Base-by-base conservation (phyloP, 1,284 basidiomycete species). In the Cryptococcus floricola region DNA sequence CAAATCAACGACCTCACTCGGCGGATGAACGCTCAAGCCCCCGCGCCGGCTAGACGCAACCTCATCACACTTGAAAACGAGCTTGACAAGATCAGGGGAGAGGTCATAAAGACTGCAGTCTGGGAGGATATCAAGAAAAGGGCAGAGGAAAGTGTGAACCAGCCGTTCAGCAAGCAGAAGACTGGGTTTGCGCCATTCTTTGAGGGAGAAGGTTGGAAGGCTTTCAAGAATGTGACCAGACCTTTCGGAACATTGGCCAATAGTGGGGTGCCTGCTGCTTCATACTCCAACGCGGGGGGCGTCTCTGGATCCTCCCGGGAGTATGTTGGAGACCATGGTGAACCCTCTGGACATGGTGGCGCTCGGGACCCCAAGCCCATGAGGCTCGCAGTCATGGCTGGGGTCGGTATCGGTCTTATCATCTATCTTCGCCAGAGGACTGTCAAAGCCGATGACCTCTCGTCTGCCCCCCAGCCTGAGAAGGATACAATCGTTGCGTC, bases 11-110 rank as follows among this genome's bases (percentile, higher is more conserved):
- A 82, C 10, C 77, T 87, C 7, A 85, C 91, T 37, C 79, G 87
- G 51, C 84, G 86, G 74, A 88, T 90, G 76, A 92, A 93, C 67
- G 85, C 83, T 10, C 74, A 87, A 41, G 89, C 89, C 10, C 89
- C 89, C 4, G 87, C 86, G 63, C 79, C 84, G 12, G 88, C 86
- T 19, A 81, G 89, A 16, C 77, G 86, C 44, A 77, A 82, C 5
- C 82, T 86, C 53, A 80, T 87, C 58, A 76, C 77, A 38, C 80
- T 81, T 19, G 77, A 80, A 10, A 75, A 70, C 18, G 89, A 91
- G 74, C 76, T 91, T 13, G 80, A 80, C 61, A 79, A 75, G 59
- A 71, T 82, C 53, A 86, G 85, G 66, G 77, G 79, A 31, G 81
- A 81, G 2, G 78, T 80, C 3, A 51, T 76, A 28, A 64, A 64